Base-by-base conservation (phyloP, 2,329 filamentous ascomycete genomes). In the Trichophyton benhamiae region DNA sequence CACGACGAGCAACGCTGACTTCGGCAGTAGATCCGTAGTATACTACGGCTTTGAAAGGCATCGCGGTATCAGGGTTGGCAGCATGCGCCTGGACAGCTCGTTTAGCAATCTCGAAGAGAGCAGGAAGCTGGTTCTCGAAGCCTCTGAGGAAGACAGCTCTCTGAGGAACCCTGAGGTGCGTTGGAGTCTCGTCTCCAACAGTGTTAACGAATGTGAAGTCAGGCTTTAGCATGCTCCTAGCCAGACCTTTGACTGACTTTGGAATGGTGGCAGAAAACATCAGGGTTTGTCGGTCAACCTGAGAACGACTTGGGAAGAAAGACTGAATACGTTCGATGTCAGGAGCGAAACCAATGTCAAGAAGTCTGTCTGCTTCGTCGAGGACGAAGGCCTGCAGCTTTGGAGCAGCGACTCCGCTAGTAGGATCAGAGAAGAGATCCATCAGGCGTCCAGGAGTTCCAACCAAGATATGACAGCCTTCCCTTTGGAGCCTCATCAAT, bases 201-300 rank as follows among this genome's bases (percentile, higher is more conserved):
- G 90, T 95, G 73, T 92, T 88, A 63, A 96, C 84, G 69, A 94
- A 95, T 71, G 95, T 84, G 74, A 95, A 97, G 67, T 89, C 79
- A 1, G 83, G 82, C 71, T 91, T 89, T 72, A 97, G 86, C 66
- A 89, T 90, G 66, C 78, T 76, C 63, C 86, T 83, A 46, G 95
- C 92, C 57, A 97, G 82, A 49, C 82, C 76, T 66, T 96, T 85
- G 52, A 99, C 92, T 65, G 91, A 84, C 63, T 82, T 81, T 53
- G 92, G 90, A 36, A 99, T 88, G 9, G 94, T 99, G 52, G 94
- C 94, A 13, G 92, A 97, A 74, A 95, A 96, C 74, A 99, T 86
- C 68, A 99, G 84, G 5, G 91, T 96, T 74, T 99, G 94, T 58
- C 92, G 85, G 60, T 87, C 80, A 63, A 86, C 83, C 59, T 85